phyloP scores from a whole-genome alignment of 345 rosid genomes.

The Corchorus capsularis region DNA sequence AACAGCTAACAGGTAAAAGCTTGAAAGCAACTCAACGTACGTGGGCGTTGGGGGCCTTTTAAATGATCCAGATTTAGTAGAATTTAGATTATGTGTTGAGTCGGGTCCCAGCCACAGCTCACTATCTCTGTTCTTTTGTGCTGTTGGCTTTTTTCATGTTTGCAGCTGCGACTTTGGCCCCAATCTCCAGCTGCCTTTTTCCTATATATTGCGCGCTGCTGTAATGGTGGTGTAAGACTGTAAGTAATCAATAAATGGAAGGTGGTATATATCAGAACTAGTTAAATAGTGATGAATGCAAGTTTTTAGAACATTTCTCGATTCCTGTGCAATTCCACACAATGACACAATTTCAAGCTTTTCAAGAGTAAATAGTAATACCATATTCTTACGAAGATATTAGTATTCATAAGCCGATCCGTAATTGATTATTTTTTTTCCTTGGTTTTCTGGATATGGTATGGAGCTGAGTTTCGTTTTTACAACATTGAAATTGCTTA shows the following conservation, averaged over 20 bases:
- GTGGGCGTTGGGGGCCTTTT: background rate
- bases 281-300: background rate
- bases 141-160: background rate
- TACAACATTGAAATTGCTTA: background rate
- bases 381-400: background rate
- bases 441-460: background rate
- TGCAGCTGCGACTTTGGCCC: conserved; percentile 5
- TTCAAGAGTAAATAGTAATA: background rate
- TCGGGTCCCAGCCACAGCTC: conserved; percentile 14
- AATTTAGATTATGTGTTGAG: background rate
- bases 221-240: conserved; percentile 1
- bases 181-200: background rate
- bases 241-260: conserved; percentile 13
- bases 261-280: background rate
- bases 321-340: background rate
- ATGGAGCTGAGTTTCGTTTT: background rate
- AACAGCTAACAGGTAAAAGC: background rate
- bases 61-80: background rate
- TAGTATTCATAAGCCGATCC: background rate
- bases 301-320: background rate
- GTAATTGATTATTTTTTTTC: background rate
- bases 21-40: background rate
- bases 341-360: background rate
- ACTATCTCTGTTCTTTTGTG: background rate
- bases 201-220: background rate